phyloP scores from a whole-genome alignment of 805 yeast genomes.

The Sugiyamaella lignohabitans region DNA sequence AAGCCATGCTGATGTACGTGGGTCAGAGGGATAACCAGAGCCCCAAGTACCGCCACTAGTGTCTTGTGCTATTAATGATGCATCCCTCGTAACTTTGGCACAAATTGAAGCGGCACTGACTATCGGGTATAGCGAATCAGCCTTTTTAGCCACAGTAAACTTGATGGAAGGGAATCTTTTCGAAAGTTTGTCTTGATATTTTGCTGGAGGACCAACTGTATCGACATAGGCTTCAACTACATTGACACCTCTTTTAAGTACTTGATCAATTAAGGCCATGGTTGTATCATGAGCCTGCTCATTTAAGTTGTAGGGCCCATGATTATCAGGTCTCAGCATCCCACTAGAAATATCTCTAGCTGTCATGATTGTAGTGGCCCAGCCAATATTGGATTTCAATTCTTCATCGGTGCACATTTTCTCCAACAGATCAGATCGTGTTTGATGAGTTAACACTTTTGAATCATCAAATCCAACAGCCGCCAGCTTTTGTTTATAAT shows the following conservation, averaged over 20 bases:
- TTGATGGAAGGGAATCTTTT: slow-evolving; percentile 59
- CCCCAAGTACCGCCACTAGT: slow-evolving; percentile 47
- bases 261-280: slow-evolving; percentile 63
- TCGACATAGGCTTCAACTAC: slow-evolving; percentile 77
- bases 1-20: slow-evolving; percentile 77
- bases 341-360: slow-evolving; percentile 83
- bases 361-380: slow-evolving; percentile 79
- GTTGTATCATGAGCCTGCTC: slow-evolving; percentile 97
- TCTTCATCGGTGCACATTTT: slow-evolving; percentile 44
- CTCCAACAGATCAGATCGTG: slow-evolving; percentile 56
- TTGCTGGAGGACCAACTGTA: slow-evolving; percentile 92
- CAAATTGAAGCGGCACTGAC: slow-evolving; percentile 94
- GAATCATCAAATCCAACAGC: slow-evolving; percentile 88
- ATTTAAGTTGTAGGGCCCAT: slow-evolving; percentile 68
- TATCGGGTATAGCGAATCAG: slow-evolving; percentile 85
- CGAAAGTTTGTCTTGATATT: slow-evolving; percentile 72
- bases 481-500: slow-evolving; percentile 42
- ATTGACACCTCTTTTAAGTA: slow-evolving; percentile 54
- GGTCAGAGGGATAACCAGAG: slow-evolving; percentile 93
- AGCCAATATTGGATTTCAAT: slow-evolving; percentile 61
- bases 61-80: slow-evolving; percentile 36
- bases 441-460: slow-evolving; percentile 69
- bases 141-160: slow-evolving; percentile 86
- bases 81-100: slow-evolving; percentile 93
- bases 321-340: slow-evolving; percentile 59